These are phyloP conservation scores for Microbotryum scabiosae DNA, from an alignment of 1,284 basidiomycete species.

Conservation along the genomic window DNA sequence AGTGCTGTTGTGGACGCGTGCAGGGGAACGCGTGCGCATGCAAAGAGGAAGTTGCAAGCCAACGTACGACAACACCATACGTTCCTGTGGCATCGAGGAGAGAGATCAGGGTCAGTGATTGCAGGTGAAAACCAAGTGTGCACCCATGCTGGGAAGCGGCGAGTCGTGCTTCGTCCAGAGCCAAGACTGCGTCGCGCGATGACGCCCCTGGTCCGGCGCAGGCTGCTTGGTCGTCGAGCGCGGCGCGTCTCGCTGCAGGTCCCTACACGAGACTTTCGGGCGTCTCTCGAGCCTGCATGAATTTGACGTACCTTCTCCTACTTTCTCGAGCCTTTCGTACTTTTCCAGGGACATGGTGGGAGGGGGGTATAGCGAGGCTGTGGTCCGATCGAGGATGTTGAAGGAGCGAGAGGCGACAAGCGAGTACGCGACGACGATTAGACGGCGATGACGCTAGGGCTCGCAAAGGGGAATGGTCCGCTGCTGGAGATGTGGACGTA, in stretches of 20 bases:
- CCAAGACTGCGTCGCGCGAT: background rate
- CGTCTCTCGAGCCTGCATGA: background rate
- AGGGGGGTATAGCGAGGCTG: background rate
- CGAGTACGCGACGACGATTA: too few relatives aligned
- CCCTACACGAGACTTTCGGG: background rate
- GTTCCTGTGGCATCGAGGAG: conserved; percentile 56
- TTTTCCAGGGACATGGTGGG: conserved; percentile 31
- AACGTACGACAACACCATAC: conserved; percentile 90
- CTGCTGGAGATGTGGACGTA: too few relatives aligned
- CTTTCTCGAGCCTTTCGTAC: conserved; percentile 35
- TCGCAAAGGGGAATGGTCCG: too few relatives aligned
- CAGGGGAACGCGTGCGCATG: background rate
- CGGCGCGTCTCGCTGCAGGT: background rate
- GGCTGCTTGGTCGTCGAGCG: background rate
- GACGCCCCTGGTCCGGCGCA: background rate
- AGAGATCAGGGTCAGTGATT: background rate
- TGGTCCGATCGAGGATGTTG: background rate
- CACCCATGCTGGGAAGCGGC: conserved; percentile 1
- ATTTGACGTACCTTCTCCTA: conserved; percentile 32
- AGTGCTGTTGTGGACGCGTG: background rate
- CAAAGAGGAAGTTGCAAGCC: background rate
- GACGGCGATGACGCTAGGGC: too few relatives aligned
- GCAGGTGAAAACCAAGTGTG: background rate
- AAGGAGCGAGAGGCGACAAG: too few relatives aligned
- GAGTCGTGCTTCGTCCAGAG: background rate